Base-by-base conservation (phyloP, 164 flowering plant genomes). In the Chloranthus sessilifolius region DNA sequence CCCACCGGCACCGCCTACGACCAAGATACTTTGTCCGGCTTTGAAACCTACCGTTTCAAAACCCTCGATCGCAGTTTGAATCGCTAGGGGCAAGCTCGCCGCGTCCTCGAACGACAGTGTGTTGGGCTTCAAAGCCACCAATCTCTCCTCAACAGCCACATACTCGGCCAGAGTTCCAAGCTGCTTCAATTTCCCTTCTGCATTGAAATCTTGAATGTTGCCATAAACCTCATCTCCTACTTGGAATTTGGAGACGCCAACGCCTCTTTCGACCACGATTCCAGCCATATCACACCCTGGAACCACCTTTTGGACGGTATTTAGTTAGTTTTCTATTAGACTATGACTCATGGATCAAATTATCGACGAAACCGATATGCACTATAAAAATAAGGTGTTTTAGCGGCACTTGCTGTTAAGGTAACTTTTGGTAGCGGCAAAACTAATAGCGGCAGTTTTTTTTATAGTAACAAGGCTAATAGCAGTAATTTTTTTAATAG, bases 281-380 rank as follows among this genome's bases (percentile, higher is more conserved):
- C 80, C 80, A 6, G 76, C 72, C 74, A 66, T 62, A 52, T 74
- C 74, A 38, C 73, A 72, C 33, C 74, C 74, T n/a, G 74, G 76
- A 21, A 69, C 68, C 21, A 56, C 64, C 76, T 72, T 62, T n/a
- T n/a, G n/a, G n/a, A n/a, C n/a, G n/a, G n/a, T 54, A 54, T 21
- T n/a, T n/a, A n/a, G n/a, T n/a, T n/a, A n/a, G n/a, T n/a, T n/a
- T n/a, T n/a, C n/a, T n/a, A n/a, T n/a, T n/a, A n/a, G n/a, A n/a
- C n/a, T n/a, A n/a, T n/a, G n/a, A n/a, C n/a, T n/a, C n/a, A n/a
- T n/a, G n/a, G n/a, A n/a, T n/a, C n/a, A n/a, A n/a, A n/a, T n/a
- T n/a, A n/a, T n/a, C n/a, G n/a, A n/a, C n/a, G n/a, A n/a, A n/a
- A n/a, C n/a, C n/a, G n/a, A n/a, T n/a, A n/a, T n/a, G n/a, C n/a